These are phyloP conservation scores for Nannochloropsis granulata DNA, from an alignment of 108 stramenopile species.

Conservation along the genomic window DNA sequence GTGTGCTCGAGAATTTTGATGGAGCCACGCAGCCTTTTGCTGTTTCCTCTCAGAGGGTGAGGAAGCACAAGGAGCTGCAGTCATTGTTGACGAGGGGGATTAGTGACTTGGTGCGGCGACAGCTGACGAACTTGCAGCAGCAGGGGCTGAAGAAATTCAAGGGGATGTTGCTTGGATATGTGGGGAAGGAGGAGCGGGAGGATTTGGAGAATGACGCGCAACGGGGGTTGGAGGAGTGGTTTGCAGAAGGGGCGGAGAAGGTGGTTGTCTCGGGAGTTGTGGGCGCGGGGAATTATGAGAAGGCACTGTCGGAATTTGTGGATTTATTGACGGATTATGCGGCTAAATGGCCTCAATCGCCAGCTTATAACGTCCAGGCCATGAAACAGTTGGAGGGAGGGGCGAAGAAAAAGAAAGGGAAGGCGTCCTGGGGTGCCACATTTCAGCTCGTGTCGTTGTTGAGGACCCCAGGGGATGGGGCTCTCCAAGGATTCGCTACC, in stretches of 20 bases:
- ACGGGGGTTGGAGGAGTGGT: background rate
- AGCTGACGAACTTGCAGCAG: background rate
- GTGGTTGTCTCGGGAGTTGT: background rate
- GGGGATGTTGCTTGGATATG: background rate
- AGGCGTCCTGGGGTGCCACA: background rate
- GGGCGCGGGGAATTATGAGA: background rate
- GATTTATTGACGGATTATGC: background rate
- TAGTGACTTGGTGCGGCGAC: background rate
- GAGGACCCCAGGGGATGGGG: background rate
- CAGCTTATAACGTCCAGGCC: background rate
- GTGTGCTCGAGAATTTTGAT: background rate
- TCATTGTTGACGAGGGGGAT: background rate
- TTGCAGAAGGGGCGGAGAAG: background rate
- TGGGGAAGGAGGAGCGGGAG: background rate
- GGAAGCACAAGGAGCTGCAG: background rate
- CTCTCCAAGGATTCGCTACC: background rate
- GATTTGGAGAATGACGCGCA: background rate
- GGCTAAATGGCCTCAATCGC: background rate
- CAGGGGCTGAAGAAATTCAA: background rate
- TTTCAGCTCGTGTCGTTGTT: background rate
- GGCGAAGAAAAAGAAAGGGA: background rate
- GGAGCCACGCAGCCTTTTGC: background rate
- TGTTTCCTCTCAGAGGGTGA: background rate
- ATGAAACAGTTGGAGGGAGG: background rate
- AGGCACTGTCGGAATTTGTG: background rate